Evolutionary conservation across 2,329 filamentous ascomycete genomes (phyloP).

Genomic region (Parafenestella ontariensis): DNA sequence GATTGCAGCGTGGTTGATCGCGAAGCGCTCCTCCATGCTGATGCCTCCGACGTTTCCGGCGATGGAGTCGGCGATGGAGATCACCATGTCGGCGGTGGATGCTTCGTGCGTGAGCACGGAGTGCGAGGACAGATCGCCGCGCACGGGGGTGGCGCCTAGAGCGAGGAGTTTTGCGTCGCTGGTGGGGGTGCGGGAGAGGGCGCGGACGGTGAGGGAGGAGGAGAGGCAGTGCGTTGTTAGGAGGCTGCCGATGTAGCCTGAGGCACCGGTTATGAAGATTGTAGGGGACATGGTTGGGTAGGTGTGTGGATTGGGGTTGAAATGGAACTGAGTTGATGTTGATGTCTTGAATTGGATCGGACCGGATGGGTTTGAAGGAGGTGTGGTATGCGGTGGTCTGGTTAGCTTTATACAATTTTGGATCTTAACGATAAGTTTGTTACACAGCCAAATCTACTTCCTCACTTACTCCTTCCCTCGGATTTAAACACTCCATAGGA

Average conservation of each 20-base stretch:
- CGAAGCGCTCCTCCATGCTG: not conserved
- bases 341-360: too few relatives aligned
- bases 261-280: conserved; percentile 25
- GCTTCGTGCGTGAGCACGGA: conserved; percentile 50
- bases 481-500: too few relatives aligned
- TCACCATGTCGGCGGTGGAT: conserved; percentile 52
- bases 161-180: conserved; percentile 47
- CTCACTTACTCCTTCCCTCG: too few relatives aligned
- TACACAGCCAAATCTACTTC: too few relatives aligned
- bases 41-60: not conserved
- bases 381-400: too few relatives aligned
- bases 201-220: conserved; percentile 44
- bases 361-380: too few relatives aligned
- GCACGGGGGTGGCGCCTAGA: conserved; percentile 50
- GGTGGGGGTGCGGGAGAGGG: conserved; percentile 50
- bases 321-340: not conserved
- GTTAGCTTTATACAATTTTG: too few relatives aligned
- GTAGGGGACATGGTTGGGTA: not conserved
- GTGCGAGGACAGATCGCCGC: conserved; percentile 51
- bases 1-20: conserved; percentile 29
- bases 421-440: too few relatives aligned
- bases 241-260: conserved; percentile 19
- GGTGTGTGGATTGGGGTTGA: not conserved
- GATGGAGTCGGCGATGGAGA: conserved; percentile 19
- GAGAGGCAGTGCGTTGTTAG: conserved; percentile 46